Base-by-base conservation (phyloP, 306 rosid genomes). In the Prunus armeniaca region DNA sequence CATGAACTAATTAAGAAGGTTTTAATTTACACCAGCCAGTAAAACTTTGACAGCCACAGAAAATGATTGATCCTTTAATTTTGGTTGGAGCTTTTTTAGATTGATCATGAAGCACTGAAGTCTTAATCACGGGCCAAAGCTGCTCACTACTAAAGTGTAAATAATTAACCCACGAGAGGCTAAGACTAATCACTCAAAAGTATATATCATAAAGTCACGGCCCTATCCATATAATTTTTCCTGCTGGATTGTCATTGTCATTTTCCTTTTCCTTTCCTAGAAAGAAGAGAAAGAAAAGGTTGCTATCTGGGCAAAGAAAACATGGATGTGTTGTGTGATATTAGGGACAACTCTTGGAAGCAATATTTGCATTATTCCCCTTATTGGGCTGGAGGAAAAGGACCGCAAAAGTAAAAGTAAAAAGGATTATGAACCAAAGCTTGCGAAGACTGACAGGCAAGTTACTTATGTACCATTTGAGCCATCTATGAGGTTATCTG, bases 111-210 rank as follows among this genome's bases (percentile, higher is more conserved):
- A 49, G 81, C 85, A 82, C 71, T 72, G 13, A 65, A 30, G 84
- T 83, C 85, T 17, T 72, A 62, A 64, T 89, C 90, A 81, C 24
- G 63, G 76, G 60, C 76, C 79, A 71, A 76, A 84, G 75, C 27
- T 66, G 76, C 73, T 72, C 81, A 83, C 86, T 78, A 52, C 76
- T 54, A 50, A 79, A 78, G 32, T 72, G 30, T 65, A 30, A 64
- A 82, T 83, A 60, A 85, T 87, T 71, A 70, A 77, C n/a, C 63
- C 82, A 82, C 80, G 61, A 41, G 60, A 75, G 78, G 6, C n/a
- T 43, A 5, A 34, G 47, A 54, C 27, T n/a, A 25, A 20, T 12
- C 22, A 57, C 13, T 9, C 6, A 46, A 56, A 72, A 6, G 45
- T 45, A 20, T 58, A 4, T 34, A 10, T 20, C 61, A 24, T 66